A percentile compares a stretch with the other conserved stretches of the same genome.
These are phyloP conservation scores for Boletus sensibilis DNA, from an alignment of 768 basidiomycete species.

Conservation along the genomic window DNA sequence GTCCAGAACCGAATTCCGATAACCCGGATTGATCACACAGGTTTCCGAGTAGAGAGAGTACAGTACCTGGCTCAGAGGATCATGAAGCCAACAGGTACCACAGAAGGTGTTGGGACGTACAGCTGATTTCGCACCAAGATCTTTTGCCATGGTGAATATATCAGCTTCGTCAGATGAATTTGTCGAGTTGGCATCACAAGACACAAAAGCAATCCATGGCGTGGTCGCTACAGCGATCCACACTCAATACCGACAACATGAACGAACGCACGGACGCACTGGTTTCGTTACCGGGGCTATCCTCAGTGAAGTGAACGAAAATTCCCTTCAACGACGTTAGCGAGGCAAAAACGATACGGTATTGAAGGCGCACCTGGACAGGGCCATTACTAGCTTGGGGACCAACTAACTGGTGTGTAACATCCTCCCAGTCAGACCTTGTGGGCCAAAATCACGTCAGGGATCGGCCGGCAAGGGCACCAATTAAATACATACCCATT, in stretches of 20 bases:
- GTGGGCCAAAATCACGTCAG: constrained; percentile 11
- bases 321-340: constrained; percentile 53
- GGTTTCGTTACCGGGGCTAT: constrained; percentile 43
- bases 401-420: constrained; percentile 62
- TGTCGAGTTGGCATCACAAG: constrained; percentile 79
- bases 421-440: constrained; percentile 51
- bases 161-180: constrained; percentile 58
- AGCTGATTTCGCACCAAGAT: constrained; percentile 78
- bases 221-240: constrained; percentile 51
- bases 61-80: constrained; percentile 50
- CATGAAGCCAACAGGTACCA: neutral
- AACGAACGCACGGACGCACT: constrained; percentile 46
- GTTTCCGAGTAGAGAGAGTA: constrained; percentile 72
- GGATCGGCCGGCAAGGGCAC: neutral
- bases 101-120: constrained; percentile 40
- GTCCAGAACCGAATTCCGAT: constrained; percentile 67
- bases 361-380: constrained; percentile 47
- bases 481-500: constrained; percentile 39
- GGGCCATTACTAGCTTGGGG: constrained; percentile 44
- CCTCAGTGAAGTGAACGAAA: constrained; percentile 81
- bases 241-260: constrained; percentile 10
- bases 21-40: constrained; percentile 74
- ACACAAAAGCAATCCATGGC: constrained; percentile 89
- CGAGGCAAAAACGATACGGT: neutral
- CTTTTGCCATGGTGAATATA: constrained; percentile 78